A percentile compares a stretch with the other conserved stretches of the same genome.
These are phyloP conservation scores for Adansonia madagascariensis DNA, from an alignment of 441 rosid genomes.

Conservation along the genomic window DNA sequence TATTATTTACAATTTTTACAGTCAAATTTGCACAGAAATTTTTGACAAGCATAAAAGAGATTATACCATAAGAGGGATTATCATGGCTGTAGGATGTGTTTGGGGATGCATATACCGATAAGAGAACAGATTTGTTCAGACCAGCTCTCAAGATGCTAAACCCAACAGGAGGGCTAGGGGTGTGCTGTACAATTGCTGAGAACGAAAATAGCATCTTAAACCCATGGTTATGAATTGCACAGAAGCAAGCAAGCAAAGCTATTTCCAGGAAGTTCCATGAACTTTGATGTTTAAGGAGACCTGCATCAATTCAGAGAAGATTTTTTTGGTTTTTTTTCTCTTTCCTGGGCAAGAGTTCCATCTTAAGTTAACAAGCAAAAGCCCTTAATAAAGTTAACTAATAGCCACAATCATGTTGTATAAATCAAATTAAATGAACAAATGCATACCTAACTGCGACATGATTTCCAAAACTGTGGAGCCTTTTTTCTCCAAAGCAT, in stretches of 20 bases:
- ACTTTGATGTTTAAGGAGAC: constrained; percentile 79
- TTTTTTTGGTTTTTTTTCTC: neutral
- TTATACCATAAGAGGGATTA: constrained; percentile 81
- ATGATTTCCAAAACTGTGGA: constrained; percentile 71
- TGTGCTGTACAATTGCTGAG: constrained; percentile 89
- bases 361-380: constrained; percentile 19
- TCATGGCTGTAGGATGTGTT: constrained; percentile 53
- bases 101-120: constrained; percentile 85
- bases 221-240: constrained; percentile 97
- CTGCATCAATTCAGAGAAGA: constrained; percentile 54
- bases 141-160: constrained; percentile 99
- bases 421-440: constrained; percentile 26
- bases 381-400: constrained; percentile 19
- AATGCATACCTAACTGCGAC: constrained; percentile 75
- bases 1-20: constrained; percentile 9
- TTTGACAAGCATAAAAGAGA: constrained; percentile 29
- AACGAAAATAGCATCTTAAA: constrained; percentile 94
- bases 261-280: constrained; percentile 94
- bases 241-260: constrained; percentile 95
- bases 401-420: constrained; percentile 12
- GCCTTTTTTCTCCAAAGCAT: constrained; percentile 63
- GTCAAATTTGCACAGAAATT: constrained; percentile 21
- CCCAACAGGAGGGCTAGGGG: constrained; percentile 92
- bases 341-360: constrained; percentile 21
- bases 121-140: constrained; percentile 93